phyloP scores from a whole-genome alignment of 2,329 filamentous ascomycete genomes.

The Fusarium irregulare region DNA sequence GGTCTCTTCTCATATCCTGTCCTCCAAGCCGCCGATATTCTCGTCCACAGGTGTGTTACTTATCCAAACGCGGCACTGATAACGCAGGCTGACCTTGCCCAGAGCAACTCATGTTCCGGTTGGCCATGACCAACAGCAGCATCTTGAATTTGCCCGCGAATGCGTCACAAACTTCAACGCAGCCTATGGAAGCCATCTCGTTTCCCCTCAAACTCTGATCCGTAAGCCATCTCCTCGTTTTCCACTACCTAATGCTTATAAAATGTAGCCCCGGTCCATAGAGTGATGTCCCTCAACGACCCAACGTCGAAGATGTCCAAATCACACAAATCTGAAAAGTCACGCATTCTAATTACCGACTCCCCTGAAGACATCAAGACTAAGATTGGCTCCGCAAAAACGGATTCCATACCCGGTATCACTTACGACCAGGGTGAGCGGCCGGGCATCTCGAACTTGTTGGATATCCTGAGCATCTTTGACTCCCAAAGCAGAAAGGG shows the following conservation, averaged over 20 bases:
- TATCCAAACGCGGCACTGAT: neutral
- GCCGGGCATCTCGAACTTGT: conserved; percentile 88
- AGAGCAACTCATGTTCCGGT: conserved; percentile 95
- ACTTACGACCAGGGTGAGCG: conserved; percentile 76
- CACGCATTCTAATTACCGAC: conserved; percentile 87
- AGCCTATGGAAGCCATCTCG: conserved; percentile 71
- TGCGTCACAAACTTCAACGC: conserved; percentile 90
- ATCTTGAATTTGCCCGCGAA: conserved; percentile 91
- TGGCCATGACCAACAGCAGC: conserved; percentile 93
- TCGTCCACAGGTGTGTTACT: conserved; percentile 75
- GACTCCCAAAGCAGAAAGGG: conserved; percentile 57
- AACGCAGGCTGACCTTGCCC: neutral
- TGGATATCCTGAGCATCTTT: conserved; percentile 82
- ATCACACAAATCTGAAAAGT: conserved; percentile 76
- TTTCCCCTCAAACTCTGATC: conserved; percentile 76
- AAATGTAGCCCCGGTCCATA: conserved; percentile 74
- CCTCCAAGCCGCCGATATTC: conserved; percentile 92
- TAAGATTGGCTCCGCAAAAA: conserved; percentile 80
- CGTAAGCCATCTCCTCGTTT: conserved; percentile 60
- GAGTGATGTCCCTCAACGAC: conserved; percentile 88
- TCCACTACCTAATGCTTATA: neutral
- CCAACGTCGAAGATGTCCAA: conserved; percentile 95
- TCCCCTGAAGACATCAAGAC: conserved; percentile 68
- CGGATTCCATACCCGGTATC: conserved; percentile 75
- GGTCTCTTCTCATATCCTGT: conserved; percentile 97